Base-by-base conservation (phyloP, 805 yeast species). In the Saccharomycodes ludwigii region DNA sequence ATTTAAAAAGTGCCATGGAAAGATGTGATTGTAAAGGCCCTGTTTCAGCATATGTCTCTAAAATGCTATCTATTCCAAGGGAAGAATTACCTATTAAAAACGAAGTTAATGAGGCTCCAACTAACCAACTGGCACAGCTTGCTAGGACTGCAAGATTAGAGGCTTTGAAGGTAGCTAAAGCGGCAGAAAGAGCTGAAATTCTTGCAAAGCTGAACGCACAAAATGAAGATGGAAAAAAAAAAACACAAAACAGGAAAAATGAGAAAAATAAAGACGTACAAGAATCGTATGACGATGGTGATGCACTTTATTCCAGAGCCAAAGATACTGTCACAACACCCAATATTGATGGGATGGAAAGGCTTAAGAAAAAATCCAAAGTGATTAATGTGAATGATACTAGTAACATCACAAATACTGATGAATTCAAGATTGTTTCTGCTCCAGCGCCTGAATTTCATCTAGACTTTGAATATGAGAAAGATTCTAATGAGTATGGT, bases 31-130 rank as follows among this genome's bases (percentile, higher is more conserved):
- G 66, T n/a, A 45, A 60, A 2, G 81, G 86, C 1, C 75, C 82
- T 1, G 60, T 61, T 3, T 64, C 70, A 46, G 94, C 93, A 0
- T 91, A 78, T 52, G 83, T 88, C 0, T 84, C 96, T 1, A 91
- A 91, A 46, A 81, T 88, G 61, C 53, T 91, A 2, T 82, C 95
- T 0, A 67, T 91, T 14, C 94, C 95, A 1, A 77, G 74, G 34
- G 69, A 64, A 13, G 95, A 85, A 34, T 58, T 88, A 16, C 95
- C 96, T 1, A 58, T 60, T 21, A 69, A 66, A 18, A 59, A 61
- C 25, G 44, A 58, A 3, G 54, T 57, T 23, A 56, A 55, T 18
- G 49, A 56, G 1, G 43, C 67, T 29, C 54, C 73, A 0, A 63
- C 61, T 4, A 76, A 72, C 42, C 83, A 77, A 39, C 54, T 77